These are phyloP conservation scores for Fusarium ramigenum DNA, from an alignment of 2,329 filamentous ascomycete genomes.

Conservation along the genomic window DNA sequence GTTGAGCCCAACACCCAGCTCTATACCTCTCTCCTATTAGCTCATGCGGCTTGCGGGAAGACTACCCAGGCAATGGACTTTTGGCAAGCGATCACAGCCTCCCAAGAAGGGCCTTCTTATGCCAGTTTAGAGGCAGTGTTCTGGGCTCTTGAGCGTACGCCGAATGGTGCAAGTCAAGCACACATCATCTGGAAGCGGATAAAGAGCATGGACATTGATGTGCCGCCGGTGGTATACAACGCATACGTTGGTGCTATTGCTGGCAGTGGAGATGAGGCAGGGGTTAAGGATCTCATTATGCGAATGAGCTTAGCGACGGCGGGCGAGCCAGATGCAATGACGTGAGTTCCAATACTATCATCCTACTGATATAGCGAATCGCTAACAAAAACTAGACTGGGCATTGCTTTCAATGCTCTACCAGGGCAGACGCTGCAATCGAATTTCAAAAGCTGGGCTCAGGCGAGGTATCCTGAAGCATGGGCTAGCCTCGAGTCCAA, in stretches of 20 bases:
- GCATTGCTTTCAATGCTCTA: conserved; percentile 78
- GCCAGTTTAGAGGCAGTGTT: conserved; percentile 84
- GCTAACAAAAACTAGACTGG: conserved; percentile 65
- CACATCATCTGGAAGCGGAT: conserved; percentile 77
- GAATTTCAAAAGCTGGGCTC: conserved; percentile 79
- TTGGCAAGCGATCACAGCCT: conserved; percentile 85
- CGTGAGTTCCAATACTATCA: conserved; percentile 65
- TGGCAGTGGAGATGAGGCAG: conserved; percentile 74
- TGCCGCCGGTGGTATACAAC: conserved; percentile 77
- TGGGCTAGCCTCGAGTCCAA: conserved; percentile 74
- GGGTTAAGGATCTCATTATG: conserved; percentile 72
- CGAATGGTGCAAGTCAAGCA: conserved; percentile 67
- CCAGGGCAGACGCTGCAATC: conserved; percentile 72
- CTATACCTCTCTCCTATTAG: conserved; percentile 87
- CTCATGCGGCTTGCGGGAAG: conserved; percentile 76
- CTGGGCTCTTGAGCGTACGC: conserved; percentile 74
- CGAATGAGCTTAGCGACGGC: conserved; percentile 74
- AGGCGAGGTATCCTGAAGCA: conserved; percentile 69
- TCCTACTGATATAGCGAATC: neutral
- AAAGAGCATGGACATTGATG: conserved; percentile 77
- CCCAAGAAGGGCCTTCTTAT: conserved; percentile 86
- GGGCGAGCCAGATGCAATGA: conserved; percentile 71
- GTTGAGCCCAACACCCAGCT: conserved; percentile 80
- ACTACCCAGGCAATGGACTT: conserved; percentile 76
- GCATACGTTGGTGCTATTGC: conserved; percentile 82